phyloP scores from a whole-genome alignment of 495 filamentous ascomycete genomes.

The Neurospora sp. region DNA sequence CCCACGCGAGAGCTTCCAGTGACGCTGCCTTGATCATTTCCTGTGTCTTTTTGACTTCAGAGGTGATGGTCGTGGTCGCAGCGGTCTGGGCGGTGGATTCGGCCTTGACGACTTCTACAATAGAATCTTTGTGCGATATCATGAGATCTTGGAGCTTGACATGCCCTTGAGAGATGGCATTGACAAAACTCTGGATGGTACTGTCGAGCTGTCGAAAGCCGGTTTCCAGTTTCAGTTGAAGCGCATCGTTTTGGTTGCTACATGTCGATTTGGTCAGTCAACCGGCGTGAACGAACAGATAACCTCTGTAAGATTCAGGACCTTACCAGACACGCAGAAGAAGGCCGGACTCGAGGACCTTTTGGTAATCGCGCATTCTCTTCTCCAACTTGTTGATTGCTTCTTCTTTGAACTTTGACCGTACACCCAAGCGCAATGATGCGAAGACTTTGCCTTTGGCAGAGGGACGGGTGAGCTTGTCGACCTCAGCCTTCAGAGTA shows the following conservation, averaged over 20 bases:
- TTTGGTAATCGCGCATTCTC: neutral
- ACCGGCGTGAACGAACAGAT: neutral
- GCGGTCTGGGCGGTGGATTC: neutral
- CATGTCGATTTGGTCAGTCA: neutral
- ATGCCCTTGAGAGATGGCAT: neutral
- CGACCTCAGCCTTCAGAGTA: neutral
- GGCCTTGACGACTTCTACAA: neutral
- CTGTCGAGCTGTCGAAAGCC: neutral
- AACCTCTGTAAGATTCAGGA: neutral
- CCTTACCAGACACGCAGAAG: slow-evolving; percentile 7
- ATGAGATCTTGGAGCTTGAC: neutral
- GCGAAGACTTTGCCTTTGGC: neutral
- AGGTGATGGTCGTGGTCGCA: neutral
- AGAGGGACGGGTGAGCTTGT: neutral
- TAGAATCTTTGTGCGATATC: neutral
- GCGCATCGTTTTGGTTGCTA: slow-evolving; percentile 2
- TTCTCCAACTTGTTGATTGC: slow-evolving; percentile 1
- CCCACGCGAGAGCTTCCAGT: neutral
- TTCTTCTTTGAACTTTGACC: neutral
- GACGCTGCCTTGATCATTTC: neutral
- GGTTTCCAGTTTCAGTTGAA: neutral
- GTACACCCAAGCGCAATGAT: neutral
- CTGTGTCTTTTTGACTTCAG: neutral
- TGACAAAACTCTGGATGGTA: neutral
- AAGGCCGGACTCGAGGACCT: slow-evolving; percentile 1